Evolutionary conservation across 805 yeast genomes (phyloP).

Genomic region (Torulaspora gathmanii): DNA sequence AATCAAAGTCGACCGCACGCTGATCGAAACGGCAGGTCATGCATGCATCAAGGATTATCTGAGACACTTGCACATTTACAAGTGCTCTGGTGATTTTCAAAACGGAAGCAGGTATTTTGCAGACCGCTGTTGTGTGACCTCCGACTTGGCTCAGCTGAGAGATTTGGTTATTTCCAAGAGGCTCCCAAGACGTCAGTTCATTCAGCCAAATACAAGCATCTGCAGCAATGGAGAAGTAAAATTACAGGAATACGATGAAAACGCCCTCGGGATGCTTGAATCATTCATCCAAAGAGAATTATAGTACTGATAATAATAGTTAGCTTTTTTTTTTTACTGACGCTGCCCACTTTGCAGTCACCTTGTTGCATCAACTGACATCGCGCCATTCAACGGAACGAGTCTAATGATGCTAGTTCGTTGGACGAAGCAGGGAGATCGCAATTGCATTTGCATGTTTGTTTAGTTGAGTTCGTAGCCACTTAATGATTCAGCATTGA

Average conservation of each 20-base stretch:
- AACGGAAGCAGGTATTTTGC: conserved; percentile 60
- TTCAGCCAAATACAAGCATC: conserved; percentile 70
- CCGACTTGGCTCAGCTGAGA: conserved; percentile 60
- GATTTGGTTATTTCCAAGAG: conserved; percentile 64
- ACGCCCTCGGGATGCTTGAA: conserved; percentile 70
- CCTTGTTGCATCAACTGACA: conserved; percentile 9
- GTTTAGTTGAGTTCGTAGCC: background rate
- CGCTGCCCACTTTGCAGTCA: conserved; percentile 3
- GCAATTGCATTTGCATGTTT: background rate
- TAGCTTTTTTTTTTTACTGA: conserved; percentile 1
- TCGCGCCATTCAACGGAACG: conserved; percentile 4
- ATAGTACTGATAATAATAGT: background rate
- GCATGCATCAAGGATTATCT: conserved; percentile 68
- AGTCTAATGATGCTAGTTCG: background rate
- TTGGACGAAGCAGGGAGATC: background rate
- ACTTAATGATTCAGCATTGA: background rate
- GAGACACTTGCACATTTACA: conserved; percentile 68
- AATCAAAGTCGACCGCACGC: conserved; percentile 53
- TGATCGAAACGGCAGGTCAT: conserved; percentile 67
- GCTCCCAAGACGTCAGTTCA: conserved; percentile 76
- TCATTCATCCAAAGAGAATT: conserved; percentile 63
- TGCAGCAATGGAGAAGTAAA: conserved; percentile 33
- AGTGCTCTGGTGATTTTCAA: conserved; percentile 67
- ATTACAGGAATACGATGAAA: conserved; percentile 70
- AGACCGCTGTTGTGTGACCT: conserved; percentile 63